Evolutionary conservation across 345 rosid genomes (phyloP), one percentile per base, ranked within the genome.

Genomic region (Isatis tinctoria): DNA sequence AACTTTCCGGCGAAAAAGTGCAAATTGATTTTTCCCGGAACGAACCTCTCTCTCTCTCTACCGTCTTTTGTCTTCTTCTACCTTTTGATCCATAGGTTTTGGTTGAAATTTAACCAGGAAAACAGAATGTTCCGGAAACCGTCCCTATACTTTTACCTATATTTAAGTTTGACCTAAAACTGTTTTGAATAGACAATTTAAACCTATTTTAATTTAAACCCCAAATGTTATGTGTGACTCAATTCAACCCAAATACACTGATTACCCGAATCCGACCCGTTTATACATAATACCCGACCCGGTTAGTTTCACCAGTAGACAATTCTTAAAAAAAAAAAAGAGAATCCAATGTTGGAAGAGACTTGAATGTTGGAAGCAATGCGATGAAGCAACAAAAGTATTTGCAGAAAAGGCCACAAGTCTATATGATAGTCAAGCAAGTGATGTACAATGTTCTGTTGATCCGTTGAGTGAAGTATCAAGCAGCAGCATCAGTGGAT

Each of bases 31-130:
- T 66, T 77, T 70, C 48, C 62, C 53, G 57, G 63, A 71, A 71
- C 40, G 64, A 77, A 57, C 58, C 51, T 58, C 27, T 72, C 76
- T 43, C 60, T 49, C 20, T 41, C 30, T 58, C 62, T 32, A 12
- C 22, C 40, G 22, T 10, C 56, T 60, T 69, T 56, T 76, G 75
- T 76, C 79, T 63, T 69, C 60, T 62, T 69, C 79, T 26, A 62
- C 64, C 75, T 76, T 77, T 59, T 72, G 64, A 64, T 77, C 80
- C 61, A 77, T 48, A 64, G 53, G 56, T 64, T 77, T 77, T 64
- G 72, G 72, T 48, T 10, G 53, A 12, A 47, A 65, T 9, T 59
- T 65, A 71, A 71, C 30, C 37, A 64, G 60, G 39, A 16, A 39
- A 66, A 26, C 26, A 36, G 24, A 57, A 36, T 20, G 6, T 77